These are phyloP conservation scores for Metschnikowia proteae DNA, from an alignment of 805 yeast species.

Conservation along the genomic window DNA sequence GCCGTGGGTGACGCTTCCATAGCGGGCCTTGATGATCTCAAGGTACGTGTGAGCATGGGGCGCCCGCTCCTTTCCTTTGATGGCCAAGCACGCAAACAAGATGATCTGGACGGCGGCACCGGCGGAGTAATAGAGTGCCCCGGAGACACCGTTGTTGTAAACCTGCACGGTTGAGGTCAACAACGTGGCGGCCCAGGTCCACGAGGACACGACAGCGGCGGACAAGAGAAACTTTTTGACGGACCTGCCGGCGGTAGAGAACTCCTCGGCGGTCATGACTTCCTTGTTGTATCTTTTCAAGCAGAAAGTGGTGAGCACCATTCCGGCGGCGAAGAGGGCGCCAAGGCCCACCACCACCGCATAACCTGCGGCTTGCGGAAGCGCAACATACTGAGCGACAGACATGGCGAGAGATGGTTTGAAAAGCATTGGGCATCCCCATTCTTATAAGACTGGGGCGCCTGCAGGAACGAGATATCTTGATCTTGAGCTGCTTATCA, in stretches of 20 bases:
- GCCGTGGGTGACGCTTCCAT: conserved; percentile 71
- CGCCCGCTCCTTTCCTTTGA: conserved; percentile 83
- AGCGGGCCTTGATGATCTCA: conserved; percentile 78
- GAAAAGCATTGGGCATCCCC: too few species aligned
- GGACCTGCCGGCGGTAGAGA: conserved; percentile 87
- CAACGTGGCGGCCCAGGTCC: conserved; percentile 64
- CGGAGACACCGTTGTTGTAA: conserved; percentile 70
- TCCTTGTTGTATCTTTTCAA: conserved; percentile 79
- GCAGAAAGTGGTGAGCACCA: conserved; percentile 71
- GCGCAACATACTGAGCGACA: conserved; percentile 25
- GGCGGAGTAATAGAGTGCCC: conserved; percentile 81
- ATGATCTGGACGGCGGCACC: conserved; percentile 91
- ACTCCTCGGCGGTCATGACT: conserved; percentile 88
- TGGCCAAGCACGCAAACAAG: conserved; percentile 80
- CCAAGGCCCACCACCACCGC: conserved; percentile 90
- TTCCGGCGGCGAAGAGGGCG: conserved; percentile 67
- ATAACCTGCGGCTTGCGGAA: conserved; percentile 80
- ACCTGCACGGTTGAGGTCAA: conserved; percentile 75
- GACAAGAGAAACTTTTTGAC: conserved; percentile 82
- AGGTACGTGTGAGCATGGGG: conserved; percentile 90
- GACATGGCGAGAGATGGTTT: conserved; percentile 12
- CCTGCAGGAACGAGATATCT: too few species aligned
- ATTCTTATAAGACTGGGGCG: too few species aligned
- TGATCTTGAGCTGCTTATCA: not conserved
- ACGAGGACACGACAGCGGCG: conserved; percentile 86